A percentile compares a stretch with the other conserved stretches of the same genome.
These are phyloP conservation scores for Geopyxis carbonaria DNA, from an alignment of 495 filamentous ascomycete species.

Conservation along the genomic window DNA sequence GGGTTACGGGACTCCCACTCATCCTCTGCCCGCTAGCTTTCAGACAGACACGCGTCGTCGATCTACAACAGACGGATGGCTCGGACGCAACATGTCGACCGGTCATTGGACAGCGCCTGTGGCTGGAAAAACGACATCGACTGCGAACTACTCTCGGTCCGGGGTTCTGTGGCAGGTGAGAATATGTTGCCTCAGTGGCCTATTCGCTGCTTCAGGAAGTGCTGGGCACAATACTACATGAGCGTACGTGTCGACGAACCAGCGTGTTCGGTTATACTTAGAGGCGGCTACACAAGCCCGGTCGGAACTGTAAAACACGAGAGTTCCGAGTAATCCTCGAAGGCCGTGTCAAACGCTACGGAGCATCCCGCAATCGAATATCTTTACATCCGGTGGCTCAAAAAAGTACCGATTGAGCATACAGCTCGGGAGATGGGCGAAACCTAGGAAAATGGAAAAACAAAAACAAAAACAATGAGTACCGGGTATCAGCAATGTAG, in stretches of 20 bases:
- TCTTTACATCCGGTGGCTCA: too few species aligned
- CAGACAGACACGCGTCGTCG: conserved; percentile 4
- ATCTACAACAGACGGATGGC: conserved; percentile 1
- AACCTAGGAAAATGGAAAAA: background rate
- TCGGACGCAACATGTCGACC: conserved; percentile 1
- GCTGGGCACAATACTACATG: background rate
- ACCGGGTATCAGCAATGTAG: too few species aligned
- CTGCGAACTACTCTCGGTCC: background rate
- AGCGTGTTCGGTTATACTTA: conserved; percentile 1
- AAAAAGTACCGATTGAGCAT: too few species aligned
- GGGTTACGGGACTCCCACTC: too few species aligned
- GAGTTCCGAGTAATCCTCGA: background rate
- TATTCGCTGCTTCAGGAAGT: background rate
- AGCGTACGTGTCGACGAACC: background rate
- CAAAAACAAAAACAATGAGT: background rate
- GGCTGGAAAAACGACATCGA: background rate
- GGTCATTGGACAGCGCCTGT: conserved; percentile 3
- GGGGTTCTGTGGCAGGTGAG: background rate
- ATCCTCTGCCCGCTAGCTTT: conserved; percentile 2
- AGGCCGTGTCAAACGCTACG: background rate
- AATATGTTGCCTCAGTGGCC: background rate
- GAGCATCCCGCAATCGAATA: background rate
- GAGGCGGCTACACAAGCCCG: conserved; percentile 3
- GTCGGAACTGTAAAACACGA: conserved; percentile 1
- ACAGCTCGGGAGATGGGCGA: background rate